A percentile compares a stretch with the other conserved stretches of the same genome.
phyloP scores from a whole-genome alignment of 345 rosid genomes.

The Dipteronia sinensis region DNA sequence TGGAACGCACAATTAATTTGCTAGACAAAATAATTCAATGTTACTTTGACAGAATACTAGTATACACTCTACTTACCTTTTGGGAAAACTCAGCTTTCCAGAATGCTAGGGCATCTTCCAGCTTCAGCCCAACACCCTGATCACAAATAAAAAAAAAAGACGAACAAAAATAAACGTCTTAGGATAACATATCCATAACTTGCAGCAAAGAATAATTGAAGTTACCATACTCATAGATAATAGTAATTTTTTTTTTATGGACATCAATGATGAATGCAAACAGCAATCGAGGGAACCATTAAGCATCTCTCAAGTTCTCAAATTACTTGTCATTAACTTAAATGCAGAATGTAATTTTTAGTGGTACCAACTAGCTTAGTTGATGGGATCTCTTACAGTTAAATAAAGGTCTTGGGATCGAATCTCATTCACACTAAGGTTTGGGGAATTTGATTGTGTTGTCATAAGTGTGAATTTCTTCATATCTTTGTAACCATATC shows the following conservation, averaged over 20 bases:
- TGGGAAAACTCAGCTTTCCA: slow-evolving; percentile 92
- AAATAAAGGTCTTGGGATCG: neutral
- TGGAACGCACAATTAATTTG: neutral
- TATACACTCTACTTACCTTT: slow-evolving; percentile 49
- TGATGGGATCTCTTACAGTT: neutral
- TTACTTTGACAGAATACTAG: neutral
- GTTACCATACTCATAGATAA: neutral
- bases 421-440: neutral
- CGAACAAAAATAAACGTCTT: neutral
- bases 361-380: neutral
- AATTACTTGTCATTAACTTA: neutral
- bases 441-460: neutral
- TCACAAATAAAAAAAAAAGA: slow-evolving; percentile 11
- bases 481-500: neutral
- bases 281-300: neutral
- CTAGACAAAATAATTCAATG: neutral
- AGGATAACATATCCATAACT: neutral
- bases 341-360: neutral
- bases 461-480: neutral
- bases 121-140: slow-evolving; percentile 87
- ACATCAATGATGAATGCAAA: slow-evolving; percentile 7
- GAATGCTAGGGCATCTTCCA: slow-evolving; percentile 93
- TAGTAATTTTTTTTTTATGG: neutral
- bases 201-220: slow-evolving; percentile 6
- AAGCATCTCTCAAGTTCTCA: neutral